Evolutionary conservation across 2,329 filamentous ascomycete genomes (phyloP), one percentile per base, ranked within the genome.

Genomic region (Phyllosticta citribraziliensis): DNA sequence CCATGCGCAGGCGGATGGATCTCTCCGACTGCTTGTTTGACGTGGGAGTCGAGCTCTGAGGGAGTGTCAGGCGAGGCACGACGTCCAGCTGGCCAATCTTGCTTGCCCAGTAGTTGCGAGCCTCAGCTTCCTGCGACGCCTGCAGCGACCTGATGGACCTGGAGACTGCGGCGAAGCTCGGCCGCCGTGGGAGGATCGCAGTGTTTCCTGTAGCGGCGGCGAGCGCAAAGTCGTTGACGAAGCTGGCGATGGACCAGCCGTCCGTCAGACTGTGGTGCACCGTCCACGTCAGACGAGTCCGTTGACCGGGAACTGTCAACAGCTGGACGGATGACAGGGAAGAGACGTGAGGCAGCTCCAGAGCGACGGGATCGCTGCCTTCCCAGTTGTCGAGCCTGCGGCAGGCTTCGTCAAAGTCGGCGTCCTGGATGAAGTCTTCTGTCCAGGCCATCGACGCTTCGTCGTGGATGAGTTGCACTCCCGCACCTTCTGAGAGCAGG

Each of bases 201-300:
- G 35, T 11, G 24, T 11, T 25, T 33, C 33, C 35, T 5, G 55
- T n/a, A 19, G 51, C n/a, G 22, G 55, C 24, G 17, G 51, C n/a
- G 22, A 50, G 33, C 52, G 52, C 27, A 12, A 60, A 47, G 12
- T 60, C 58, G 53, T 60, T 60, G 19, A 60, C 17, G 25, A 60
- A 20, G 53, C 50, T 47, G 10, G 24, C 51, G 20, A 47, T 47
- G 2, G 58, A 60, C 58, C 58, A 60, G 35, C 58, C 58, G 40
- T 60, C 58, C 4, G 55, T 17, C 14, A 60, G 52, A 1, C 35
- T 51, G 40, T 60, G 58, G 6, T 60, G 58, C 1, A 60, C 52
- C 1, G 58, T 60, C 58, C 58, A 60, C 3, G 55, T n/a, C 12
- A 60, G 22, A 14, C 58, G 52, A 6, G 33, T 47, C 8, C 24